A percentile compares a stretch with the other conserved stretches of the same genome.
phyloP scores from a whole-genome alignment of 2,329 filamentous ascomycete species.

The Pestalotiopsis sp. region DNA sequence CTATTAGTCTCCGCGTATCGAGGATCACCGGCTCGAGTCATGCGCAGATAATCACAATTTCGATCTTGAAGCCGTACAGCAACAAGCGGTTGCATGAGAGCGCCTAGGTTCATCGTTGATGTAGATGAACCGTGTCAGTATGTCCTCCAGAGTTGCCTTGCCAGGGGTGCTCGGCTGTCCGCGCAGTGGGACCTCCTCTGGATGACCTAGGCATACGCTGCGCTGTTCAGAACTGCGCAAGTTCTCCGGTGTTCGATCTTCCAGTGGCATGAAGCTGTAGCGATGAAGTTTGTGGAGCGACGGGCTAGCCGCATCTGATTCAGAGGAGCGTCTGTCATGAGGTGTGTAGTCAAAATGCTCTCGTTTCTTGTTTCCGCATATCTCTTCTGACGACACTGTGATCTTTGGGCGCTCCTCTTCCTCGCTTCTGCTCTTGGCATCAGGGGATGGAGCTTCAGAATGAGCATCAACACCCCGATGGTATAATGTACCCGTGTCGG shows the following conservation, averaged over 20 bases:
- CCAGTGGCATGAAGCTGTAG: constrained; percentile 31
- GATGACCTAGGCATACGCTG: background rate
- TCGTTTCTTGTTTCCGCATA: background rate
- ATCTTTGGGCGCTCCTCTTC: background rate
- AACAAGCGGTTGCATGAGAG: background rate
- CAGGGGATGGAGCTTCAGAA: constrained; percentile 17
- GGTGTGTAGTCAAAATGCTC: background rate
- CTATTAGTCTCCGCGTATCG: too few relatives aligned
- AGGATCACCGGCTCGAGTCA: too few relatives aligned
- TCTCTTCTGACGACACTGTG: background rate
- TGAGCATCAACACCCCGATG: constrained; percentile 31
- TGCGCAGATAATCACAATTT: background rate
- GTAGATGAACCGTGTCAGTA: constrained; percentile 21
- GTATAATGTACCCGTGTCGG: constrained; percentile 18
- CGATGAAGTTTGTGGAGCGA: constrained; percentile 26
- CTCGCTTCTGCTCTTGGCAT: constrained; percentile 4
- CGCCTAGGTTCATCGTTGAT: background rate
- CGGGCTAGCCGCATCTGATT: background rate
- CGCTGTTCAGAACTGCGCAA: constrained; percentile 16
- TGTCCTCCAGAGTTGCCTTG: constrained; percentile 25
- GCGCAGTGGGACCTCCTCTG: constrained; percentile 15
- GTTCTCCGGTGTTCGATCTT: constrained; percentile 26
- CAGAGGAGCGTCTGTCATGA: background rate
- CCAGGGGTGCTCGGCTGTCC: constrained; percentile 20
- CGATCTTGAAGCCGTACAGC: background rate